Base-by-base conservation (phyloP, 371 early-diverging fungal species). In the Encephalitozoon hellem region DNA sequence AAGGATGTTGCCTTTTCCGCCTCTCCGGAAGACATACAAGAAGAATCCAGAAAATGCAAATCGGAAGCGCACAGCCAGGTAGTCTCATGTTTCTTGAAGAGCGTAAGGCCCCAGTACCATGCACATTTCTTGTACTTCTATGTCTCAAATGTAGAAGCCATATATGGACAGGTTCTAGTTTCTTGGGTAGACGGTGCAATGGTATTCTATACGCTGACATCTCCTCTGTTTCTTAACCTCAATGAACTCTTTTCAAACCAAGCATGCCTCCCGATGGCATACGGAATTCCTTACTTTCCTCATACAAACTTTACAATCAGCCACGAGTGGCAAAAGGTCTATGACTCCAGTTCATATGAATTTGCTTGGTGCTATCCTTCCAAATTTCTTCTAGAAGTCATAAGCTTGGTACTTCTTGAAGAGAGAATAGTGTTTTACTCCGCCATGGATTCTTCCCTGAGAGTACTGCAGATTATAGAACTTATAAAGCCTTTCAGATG, bases 401-500 rank as follows among this genome's bases (percentile, higher is more conserved):
- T 67, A 21, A 41, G 43, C 6, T 11, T 42, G 11, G 39, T 67
- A 18, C 23, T 67, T 9, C 43, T 42, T 11, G 67, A 67, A 15
- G 67, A 67, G 23, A 67, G 67, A 43, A 67, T 67, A 28, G 39
- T 67, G 28, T 67, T 67, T 30, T 42, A 43, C 12, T 42, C 67
- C n/a, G 18, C 26, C 12, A 32, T 18, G 6, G 45, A 43, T 23
- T 42, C 49, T 0, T 67, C 49, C 3, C 45, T 67, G 23, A 67
- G 42, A 30, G 49, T 67, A 12, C 15, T 67, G 45, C 49, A 67
- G 23, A 42, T 67, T 4, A 32, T 67, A 12, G 49, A 49, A 18
- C 49, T 45, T 67, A 41, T 39, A 43, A 67, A 23, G n/a, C 67
- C 67, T 18, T 67, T 67, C 67, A 11, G 42, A 67, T 67, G 67